phyloP scores from a whole-genome alignment of 345 rosid genomes.

The Reutealis trisperma region DNA sequence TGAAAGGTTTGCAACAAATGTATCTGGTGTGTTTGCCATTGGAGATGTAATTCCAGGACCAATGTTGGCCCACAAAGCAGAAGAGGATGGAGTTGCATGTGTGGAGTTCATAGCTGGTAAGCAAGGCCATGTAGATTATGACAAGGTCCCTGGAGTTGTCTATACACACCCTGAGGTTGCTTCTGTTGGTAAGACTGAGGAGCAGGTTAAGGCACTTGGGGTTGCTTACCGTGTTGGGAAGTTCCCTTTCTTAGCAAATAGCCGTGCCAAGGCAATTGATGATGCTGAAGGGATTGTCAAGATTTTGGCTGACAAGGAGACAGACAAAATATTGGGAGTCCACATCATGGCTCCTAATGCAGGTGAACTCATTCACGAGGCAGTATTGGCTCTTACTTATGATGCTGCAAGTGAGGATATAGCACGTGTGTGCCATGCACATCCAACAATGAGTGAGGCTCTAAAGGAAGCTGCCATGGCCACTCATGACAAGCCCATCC shows the following conservation, averaged over 20 bases:
- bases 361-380: slow-evolving; percentile 97
- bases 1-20: slow-evolving; percentile 77
- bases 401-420: slow-evolving; percentile 95
- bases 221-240: slow-evolving; percentile 81
- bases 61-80: slow-evolving; percentile 99
- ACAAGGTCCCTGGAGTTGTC: slow-evolving; percentile 95
- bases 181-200: slow-evolving; percentile 95
- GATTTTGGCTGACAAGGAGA: slow-evolving; percentile 94
- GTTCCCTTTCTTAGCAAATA: slow-evolving; percentile 96
- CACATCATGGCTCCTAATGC: slow-evolving; percentile 97
- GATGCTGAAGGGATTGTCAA: slow-evolving; percentile 87
- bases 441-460: slow-evolving; percentile 99
- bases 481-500: slow-evolving; percentile 97
- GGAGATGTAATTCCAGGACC: slow-evolving; percentile 99
- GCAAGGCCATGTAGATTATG: slow-evolving; percentile 96
- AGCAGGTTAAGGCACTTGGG: slow-evolving; percentile 86
- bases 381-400: slow-evolving; percentile 78
- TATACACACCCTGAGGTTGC: slow-evolving; percentile 99
- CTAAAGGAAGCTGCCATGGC: slow-evolving; percentile 99
- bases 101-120: slow-evolving; percentile 97
- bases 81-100: slow-evolving; percentile 99
- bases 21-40: slow-evolving; percentile 81
- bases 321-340: slow-evolving; percentile 92
- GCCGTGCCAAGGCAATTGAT: slow-evolving; percentile 98
- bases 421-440: slow-evolving; percentile 97